These are phyloP conservation scores for Acanthochlamys bracteata DNA, from an alignment of 106 monocot species.

Conservation along the genomic window DNA sequence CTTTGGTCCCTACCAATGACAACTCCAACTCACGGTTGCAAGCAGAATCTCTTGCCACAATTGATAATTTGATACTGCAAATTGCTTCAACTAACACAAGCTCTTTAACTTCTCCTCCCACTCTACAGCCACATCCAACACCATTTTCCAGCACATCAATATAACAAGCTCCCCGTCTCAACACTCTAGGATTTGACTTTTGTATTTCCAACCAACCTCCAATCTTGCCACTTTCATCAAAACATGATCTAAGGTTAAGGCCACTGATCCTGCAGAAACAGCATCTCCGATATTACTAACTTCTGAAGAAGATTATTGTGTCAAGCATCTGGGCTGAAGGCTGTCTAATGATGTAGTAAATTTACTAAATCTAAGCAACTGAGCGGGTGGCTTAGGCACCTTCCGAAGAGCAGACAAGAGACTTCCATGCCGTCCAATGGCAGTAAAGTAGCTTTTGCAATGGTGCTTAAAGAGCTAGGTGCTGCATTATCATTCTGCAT, in stretches of 20 bases:
- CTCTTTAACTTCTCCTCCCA: slow-evolving; percentile 31
- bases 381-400: slow-evolving; percentile 15
- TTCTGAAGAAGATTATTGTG: neutral
- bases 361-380: slow-evolving; percentile 21
- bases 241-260: slow-evolving; percentile 60
- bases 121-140: slow-evolving; percentile 72
- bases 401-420: slow-evolving; percentile 48
- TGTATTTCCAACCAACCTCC: slow-evolving; percentile 68
- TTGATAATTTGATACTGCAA: slow-evolving; percentile 47
- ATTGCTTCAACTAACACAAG: slow-evolving; percentile 52
- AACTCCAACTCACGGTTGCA: slow-evolving; percentile 67
- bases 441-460: slow-evolving; percentile 47
- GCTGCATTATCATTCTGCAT: slow-evolving; percentile 5
- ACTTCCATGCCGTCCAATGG: slow-evolving; percentile 47
- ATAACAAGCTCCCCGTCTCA: slow-evolving; percentile 48
- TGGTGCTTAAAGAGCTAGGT: slow-evolving; percentile 27
- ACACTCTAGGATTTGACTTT: slow-evolving; percentile 16
- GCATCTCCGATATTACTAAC: slow-evolving; percentile 1
- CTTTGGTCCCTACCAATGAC: slow-evolving; percentile 28
- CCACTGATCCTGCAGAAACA: slow-evolving; percentile 27
- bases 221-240: slow-evolving; percentile 39
- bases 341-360: neutral
- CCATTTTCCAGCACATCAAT: slow-evolving; percentile 65
- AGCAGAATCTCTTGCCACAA: slow-evolving; percentile 37
- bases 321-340: neutral